Base-by-base conservation (phyloP, 163 green algal species). In the Picocystis sp. region DNA sequence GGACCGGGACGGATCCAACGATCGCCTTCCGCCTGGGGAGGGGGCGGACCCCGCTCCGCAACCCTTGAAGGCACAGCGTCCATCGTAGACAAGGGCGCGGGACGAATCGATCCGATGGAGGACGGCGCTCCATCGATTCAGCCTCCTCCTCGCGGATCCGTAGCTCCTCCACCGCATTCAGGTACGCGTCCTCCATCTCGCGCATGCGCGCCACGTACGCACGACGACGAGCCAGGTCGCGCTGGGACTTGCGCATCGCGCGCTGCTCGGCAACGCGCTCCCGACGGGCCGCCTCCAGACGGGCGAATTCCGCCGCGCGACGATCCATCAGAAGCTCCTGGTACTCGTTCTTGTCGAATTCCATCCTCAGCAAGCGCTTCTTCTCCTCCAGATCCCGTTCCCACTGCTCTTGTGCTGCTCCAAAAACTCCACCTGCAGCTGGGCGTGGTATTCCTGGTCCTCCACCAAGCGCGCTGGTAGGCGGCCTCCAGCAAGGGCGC, bases 341-440 rank as follows among this genome's bases (percentile, higher is more conserved):
- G 54, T 75, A 71, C 6, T 45, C 43, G 17, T 64, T 62, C 61
- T 81, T 76, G 42, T 90, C 73, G 3, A 52, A 60, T 15, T 45
- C 15, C 68, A 92, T 82, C 45, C 68, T 66, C 3, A 50, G 55
- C 22, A 94, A 71, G 29, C 82, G 67, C 29, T 75, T 55, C 80
- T 94, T 94, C 61, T 92, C 76, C 47, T 66, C 57, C 6, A 91
- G 47, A 63, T 95, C 85, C 22, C 66, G 25, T 72, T 94, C 84
- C 83, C 84, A 96, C n/a, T 78, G 64, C 25, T 55, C 50, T 65
- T 60, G 64, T 89, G 75, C 33, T 69, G 48, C 52, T 53, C 65
- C 13, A 55, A 49, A 35, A 29, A 55, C 13, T 41, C 52, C 11
- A 23, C 52, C 47, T 58, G 35, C 21, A 48, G 47, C 55, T 76